Evolutionary conservation across 345 rosid species (phyloP), one percentile per base, ranked within the genome.

Genomic region (Anastatica hierochuntica): DNA sequence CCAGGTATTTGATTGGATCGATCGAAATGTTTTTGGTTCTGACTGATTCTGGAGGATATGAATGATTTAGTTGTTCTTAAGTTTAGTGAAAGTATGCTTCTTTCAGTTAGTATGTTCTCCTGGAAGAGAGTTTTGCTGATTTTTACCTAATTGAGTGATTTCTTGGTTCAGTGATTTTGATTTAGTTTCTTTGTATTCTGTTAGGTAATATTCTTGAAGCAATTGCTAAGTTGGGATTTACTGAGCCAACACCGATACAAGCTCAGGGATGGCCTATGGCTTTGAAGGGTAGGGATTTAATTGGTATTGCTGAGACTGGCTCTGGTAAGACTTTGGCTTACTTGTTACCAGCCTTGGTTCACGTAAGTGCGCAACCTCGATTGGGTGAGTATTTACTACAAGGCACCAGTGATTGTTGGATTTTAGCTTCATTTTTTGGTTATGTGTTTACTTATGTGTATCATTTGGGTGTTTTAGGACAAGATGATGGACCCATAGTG

Each of bases 251-350:
- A 1, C 79, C 98, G 0, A 92, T 92, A 64, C 98, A 92, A 69
- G 72, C 97, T 55, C 95, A 85, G 67, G 97, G 95, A 7, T 88
- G 95, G 97, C 97, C 98, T 0, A 85, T 92, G 98, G 98, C 97
- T 26, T 71, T 92, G 26, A 88, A 88, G 80, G 94, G 95, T 63
- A 85, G 90, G 58, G 97, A 88, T 74, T 56, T 92, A 44, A 68
- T 92, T 50, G 98, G 97, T 18, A 92, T 92, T 61, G 97, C 97
- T 5, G 98, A 88, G 82, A 88, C 97, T 18, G 98, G 97, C 50
- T 90, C 98, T 58, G 98, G 98, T 27, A 90, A 90, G 80, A 90
- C 98, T 9, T 63, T 88, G 80, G 92, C 98, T 8, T 92, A 88
- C 77, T 62, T 92, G 64, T 73, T 92, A 43, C 98, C 98, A 8